Evolutionary conservation across 2,329 filamentous ascomycete species (phyloP).

Genomic region (Claviceps pusilla): DNA sequence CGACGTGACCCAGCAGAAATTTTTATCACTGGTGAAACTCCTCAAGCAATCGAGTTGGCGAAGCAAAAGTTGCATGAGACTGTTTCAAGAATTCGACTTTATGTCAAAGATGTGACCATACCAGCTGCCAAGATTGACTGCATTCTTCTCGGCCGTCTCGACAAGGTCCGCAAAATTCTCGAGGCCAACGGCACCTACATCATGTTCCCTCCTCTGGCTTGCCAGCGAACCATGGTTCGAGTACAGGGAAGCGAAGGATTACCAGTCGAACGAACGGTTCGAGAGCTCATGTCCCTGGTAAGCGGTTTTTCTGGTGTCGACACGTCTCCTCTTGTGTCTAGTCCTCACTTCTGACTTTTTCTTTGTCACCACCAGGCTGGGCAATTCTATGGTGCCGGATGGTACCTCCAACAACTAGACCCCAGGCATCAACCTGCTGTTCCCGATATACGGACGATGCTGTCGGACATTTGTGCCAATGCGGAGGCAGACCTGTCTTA

Average conservation of each 20-base stretch:
- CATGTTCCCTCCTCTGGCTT: constrained; percentile 75
- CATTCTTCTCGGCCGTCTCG: constrained; percentile 75
- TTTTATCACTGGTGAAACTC: constrained; percentile 82
- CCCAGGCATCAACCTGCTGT: constrained; percentile 43
- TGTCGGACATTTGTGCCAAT: constrained; percentile 90
- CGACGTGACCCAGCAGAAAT: constrained; percentile 78
- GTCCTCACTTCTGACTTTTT: background rate
- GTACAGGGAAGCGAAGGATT: constrained; percentile 88
- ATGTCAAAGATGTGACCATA: constrained; percentile 83
- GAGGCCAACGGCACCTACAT: constrained; percentile 94
- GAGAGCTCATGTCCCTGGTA: constrained; percentile 89
- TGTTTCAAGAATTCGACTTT: constrained; percentile 64
- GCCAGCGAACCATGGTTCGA: constrained; percentile 68
- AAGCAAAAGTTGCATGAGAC: constrained; percentile 86
- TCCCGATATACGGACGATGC: constrained; percentile 73
- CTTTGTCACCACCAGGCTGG: constrained; percentile 45
- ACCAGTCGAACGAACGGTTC: constrained; percentile 85
- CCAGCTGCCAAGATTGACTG: constrained; percentile 88
- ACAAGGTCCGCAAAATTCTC: constrained; percentile 96
- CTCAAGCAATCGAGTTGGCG: constrained; percentile 70
- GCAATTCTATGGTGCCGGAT: constrained; percentile 93
- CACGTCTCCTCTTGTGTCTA: background rate
- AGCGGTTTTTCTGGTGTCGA: constrained; percentile 17
- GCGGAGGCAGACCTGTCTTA: constrained; percentile 91
- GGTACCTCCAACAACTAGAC: constrained; percentile 78